Base-by-base conservation (phyloP, 1,284 basidiomycete genomes). In the Kwoniella shivajii region DNA sequence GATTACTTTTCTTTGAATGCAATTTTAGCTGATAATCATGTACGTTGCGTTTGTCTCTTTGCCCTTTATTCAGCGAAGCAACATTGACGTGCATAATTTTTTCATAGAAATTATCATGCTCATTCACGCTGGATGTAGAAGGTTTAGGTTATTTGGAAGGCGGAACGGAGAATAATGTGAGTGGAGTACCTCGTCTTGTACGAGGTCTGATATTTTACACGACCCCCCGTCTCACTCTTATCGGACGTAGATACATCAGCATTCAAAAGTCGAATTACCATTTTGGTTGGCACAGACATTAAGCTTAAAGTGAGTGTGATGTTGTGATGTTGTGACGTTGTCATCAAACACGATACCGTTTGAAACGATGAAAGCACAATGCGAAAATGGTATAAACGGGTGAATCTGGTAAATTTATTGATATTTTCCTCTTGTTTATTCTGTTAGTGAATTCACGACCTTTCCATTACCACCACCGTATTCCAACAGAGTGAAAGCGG, bases 11-110 rank as follows among this genome's bases (percentile, higher is more conserved):
- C 88, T 0, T 84, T 92, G 52, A 88, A 91, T 53, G 84, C 89
- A 4, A 93, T 94, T 61, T 83, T 94, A 20, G 88, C 91, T 16
- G 90, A 92, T 69, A 92, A 93, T 68, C 92, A 93, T 81, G 89
- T 86, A 66, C 37, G 74, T 66, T 3, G 18, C n/a, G n/a, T 7
- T 20, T 41, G 10, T 27, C 29, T 49, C 43, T 1, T 54, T 30
- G 13, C 18, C 10, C 38, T 48, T 24, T 16, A 39, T 10, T 27
- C 14, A 26, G 31, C 26, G 20, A 33, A 31, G 6, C 42, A n/a
- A 18, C n/a, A 18, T 18, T 39, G 37, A 11, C 37, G 14, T n/a
- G 37, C 37, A n/a, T n/a, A n/a, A n/a, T 18, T 42, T 6, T 29
- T 31, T 29, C 49, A 9, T 67, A 92, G 89, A 94, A 92, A 84